phyloP scores from a whole-genome alignment of 1,284 basidiomycete species.

The Moesziomyces antarcticus region DNA sequence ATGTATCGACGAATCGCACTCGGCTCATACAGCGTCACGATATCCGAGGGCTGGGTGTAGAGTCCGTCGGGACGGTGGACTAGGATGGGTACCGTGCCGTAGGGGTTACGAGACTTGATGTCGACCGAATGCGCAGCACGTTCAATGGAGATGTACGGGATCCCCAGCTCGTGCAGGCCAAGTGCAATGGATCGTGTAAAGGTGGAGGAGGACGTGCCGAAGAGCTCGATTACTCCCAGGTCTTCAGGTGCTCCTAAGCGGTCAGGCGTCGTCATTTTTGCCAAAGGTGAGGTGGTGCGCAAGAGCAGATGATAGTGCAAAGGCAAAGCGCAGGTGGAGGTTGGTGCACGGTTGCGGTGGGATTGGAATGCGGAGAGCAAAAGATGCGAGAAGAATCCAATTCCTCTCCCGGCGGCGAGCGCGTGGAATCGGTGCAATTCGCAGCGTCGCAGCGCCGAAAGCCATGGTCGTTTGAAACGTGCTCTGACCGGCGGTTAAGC shows the following conservation, averaged over 20 bases:
- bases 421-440: too few species aligned
- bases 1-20: slow-evolving; percentile 44
- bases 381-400: too few species aligned
- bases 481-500: too few species aligned
- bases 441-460: too few species aligned
- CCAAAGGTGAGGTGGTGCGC: too few species aligned
- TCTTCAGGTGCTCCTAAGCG: slow-evolving; percentile 28
- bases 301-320: background rate
- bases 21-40: slow-evolving; percentile 31
- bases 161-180: slow-evolving; percentile 32
- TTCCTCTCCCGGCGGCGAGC: too few species aligned
- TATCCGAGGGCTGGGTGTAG: slow-evolving; percentile 19
- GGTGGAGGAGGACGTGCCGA: slow-evolving; percentile 18
- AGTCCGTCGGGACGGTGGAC: slow-evolving; percentile 42
- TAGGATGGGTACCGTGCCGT: slow-evolving; percentile 35
- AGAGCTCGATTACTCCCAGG: slow-evolving; percentile 40
- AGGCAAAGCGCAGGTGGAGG: background rate
- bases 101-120: slow-evolving; percentile 28
- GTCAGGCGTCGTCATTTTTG: slow-evolving; percentile 39
- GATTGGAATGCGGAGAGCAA: too few species aligned
- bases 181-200: slow-evolving; percentile 39
- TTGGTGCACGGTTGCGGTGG: too few species aligned
- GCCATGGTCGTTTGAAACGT: too few species aligned
- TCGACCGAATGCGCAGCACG: slow-evolving; percentile 30
- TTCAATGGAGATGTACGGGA: slow-evolving; percentile 25